A percentile compares a stretch with the other conserved stretches of the same genome.
phyloP scores from a whole-genome alignment of 192 early-diverging fungal species.

The Globomyces pollinis-pini region DNA sequence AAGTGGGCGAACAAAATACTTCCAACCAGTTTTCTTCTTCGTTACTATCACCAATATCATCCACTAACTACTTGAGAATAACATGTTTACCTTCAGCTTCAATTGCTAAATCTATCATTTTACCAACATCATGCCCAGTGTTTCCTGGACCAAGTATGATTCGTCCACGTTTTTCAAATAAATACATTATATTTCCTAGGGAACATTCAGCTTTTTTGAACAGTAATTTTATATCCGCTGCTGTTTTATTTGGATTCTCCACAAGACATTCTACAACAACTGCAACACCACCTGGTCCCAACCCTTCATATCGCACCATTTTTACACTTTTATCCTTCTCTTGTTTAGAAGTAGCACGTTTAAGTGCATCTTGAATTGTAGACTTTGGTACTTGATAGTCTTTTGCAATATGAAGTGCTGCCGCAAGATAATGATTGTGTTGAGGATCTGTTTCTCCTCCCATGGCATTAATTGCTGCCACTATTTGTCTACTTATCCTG shows the following conservation, averaged over 20 bases:
- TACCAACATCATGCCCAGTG: conserved; percentile 38
- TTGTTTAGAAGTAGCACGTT: conserved; percentile 37
- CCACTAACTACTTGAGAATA: too few species aligned
- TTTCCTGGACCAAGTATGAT: conserved; percentile 43
- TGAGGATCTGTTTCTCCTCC: conserved; percentile 49
- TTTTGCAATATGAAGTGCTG: conserved; percentile 50
- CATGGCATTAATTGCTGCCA: conserved; percentile 49
- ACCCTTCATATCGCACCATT: conserved; percentile 54
- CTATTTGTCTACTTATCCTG: conserved; percentile 57
- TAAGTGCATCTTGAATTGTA: conserved; percentile 63
- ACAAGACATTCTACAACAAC: conserved; percentile 57
- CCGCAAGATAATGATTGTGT: conserved; percentile 48
- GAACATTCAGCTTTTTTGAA: conserved; percentile 52
- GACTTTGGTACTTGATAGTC: conserved; percentile 61
- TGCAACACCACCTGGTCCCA: conserved; percentile 51
- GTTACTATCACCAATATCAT: conserved; percentile 19
- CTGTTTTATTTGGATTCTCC: conserved; percentile 40
- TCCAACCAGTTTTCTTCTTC: conserved; percentile 40
- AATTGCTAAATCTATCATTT: conserved; percentile 51
- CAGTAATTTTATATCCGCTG: conserved; percentile 43
- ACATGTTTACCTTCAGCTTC: too few species aligned
- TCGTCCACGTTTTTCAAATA: conserved; percentile 60
- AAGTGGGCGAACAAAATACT: conserved; percentile 44
- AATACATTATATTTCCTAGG: conserved; percentile 53
- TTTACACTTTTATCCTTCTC: conserved; percentile 38